Evolutionary conservation across 148 eudicot species (phyloP), one percentile per base, ranked within the genome.

Genomic region (Salicornia ramosissima): DNA sequence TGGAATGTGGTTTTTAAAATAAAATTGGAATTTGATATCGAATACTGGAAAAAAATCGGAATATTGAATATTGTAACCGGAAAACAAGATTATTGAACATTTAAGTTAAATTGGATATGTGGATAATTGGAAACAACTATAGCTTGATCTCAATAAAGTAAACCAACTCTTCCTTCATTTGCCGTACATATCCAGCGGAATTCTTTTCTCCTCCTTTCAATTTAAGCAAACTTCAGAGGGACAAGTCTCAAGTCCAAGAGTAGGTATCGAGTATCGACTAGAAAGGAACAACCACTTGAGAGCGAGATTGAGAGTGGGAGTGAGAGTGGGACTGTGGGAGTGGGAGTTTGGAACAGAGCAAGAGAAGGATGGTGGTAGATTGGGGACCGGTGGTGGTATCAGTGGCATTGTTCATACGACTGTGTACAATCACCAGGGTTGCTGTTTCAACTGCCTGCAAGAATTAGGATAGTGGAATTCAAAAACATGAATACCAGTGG

Each of bases 381-480:
- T 89, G 96, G 96, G 96, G 91, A 30, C 96, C 96, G 22, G 85
- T 84, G 45, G 87, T 85, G 46, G 96, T 89, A 62, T 77, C 96
- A 6, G 89, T 87, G 62, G 91, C 70, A 5, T 43, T 89, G 77
- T 89, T 89, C 70, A 85, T 89, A 29, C 64, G 86, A 30, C 51
- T 89, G n/a, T n/a, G n/a, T n/a, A n/a, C n/a, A n/a, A 28, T 89
- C 96, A 7, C 96, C 96, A 18, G 96, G 92, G 63, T 71, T 90
- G 56, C 80, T 90, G 33, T 85, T 90, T 73, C 92, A 90, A 67
- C 24, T 87, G 1, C 96, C 96, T 6, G 92, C 96, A 8, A 84
- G 86, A 75, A 71, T 79, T 14, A 80, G 96, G 74, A 86, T 85
- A 57, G 78, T 90, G 22, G 96, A 90, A 62, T 90, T 90, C 70